Evolutionary conservation across 192 early-diverging fungal genomes (phyloP), one percentile per base, ranked within the genome.

Genomic region (Lunasporangiospora selenospora): DNA sequence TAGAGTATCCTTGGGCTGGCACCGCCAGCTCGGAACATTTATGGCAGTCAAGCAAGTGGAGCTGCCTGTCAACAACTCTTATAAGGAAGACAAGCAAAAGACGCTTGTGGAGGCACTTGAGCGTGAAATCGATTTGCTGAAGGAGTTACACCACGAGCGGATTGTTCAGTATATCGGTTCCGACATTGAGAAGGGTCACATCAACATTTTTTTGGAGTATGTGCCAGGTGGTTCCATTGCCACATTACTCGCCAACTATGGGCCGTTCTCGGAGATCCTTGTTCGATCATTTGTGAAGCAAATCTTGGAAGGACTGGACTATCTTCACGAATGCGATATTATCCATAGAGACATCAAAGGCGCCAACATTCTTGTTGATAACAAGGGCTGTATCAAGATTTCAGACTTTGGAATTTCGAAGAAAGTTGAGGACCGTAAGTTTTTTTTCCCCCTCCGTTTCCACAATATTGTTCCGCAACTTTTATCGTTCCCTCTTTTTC

Each of bases 391-490:
- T 29, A 93, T 92, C 42, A 99, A 99, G 81, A 99, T 99, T 38
- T 92, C 96, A 1, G 98, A 99, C 75, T 99, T 99, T 85, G 98
- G 98, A 8, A 98, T 98, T 46, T 98, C 96, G 11, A 99, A 99
- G 84, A 96, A 90, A 50, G 89, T 93, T 2, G 91, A 93, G 65
- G 88, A 91, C 45, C 82, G 83, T 81, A 82, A 77, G 75, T 32
- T 49, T 56, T 53, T 49, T 31, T 63, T 18, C 41, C 60, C 7
- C n/a, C 52, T 30, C n/a, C n/a, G 23, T 67, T 38, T 15, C 34
- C 42, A 15, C 30, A 11, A 26, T 44, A 5, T 3, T 47, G n/a
- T n/a, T n/a, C n/a, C n/a, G n/a, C n/a, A 30, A 34, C 18, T 23
- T 11, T 58, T n/a, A 30, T 2, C 5, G n/a, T 13, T 47, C 15